Percentiles rank a stretch among this genome's conserved stretches.
phyloP scores from a whole-genome alignment of 805 yeast species.

The Lachancea cidri region DNA sequence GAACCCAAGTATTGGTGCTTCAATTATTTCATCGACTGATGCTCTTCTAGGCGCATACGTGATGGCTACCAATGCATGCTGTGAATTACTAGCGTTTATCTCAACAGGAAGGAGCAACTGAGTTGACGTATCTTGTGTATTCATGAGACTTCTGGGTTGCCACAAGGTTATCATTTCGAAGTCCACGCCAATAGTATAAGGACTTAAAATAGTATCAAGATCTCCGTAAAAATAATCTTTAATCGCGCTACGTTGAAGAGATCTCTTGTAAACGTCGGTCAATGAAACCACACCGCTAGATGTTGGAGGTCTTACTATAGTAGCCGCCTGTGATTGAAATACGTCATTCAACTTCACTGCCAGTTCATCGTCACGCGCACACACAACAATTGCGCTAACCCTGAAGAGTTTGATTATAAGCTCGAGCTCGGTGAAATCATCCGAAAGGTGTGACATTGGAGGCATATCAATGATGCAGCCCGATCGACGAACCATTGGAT shows the following conservation, averaged over 20 bases:
- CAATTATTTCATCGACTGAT: conserved; percentile 41
- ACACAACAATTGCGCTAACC: conserved; percentile 19
- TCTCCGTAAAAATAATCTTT: conserved; percentile 89
- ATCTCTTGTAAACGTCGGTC: conserved; percentile 64
- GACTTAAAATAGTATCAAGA: conserved; percentile 60
- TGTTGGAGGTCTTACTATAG: conserved; percentile 53
- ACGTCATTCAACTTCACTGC: conserved; percentile 12
- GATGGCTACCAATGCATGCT: conserved; percentile 71
- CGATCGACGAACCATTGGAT: conserved; percentile 29
- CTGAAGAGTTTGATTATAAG: conserved; percentile 17
- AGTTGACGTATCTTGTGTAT: conserved; percentile 15
- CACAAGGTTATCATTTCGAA: conserved; percentile 55
- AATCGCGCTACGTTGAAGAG: conserved; percentile 68
- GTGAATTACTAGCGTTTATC: conserved; percentile 51
- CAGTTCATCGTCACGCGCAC: conserved; percentile 14
- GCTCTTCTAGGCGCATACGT: conserved; percentile 46
- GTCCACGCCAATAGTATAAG: conserved; percentile 77
- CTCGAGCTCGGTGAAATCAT: conserved; percentile 16
- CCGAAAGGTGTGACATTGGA: conserved; percentile 16
- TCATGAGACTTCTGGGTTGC: conserved; percentile 44
- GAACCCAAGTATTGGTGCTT: conserved; percentile 70
- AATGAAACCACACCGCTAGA: conserved; percentile 75
- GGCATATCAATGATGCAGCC: conserved; percentile 32
- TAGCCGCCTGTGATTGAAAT: conserved; percentile 21
- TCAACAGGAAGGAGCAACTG: conserved; percentile 35